These are phyloP conservation scores for Naganishia liquefaciens DNA, from an alignment of 1,284 basidiomycete species.

Conservation along the genomic window DNA sequence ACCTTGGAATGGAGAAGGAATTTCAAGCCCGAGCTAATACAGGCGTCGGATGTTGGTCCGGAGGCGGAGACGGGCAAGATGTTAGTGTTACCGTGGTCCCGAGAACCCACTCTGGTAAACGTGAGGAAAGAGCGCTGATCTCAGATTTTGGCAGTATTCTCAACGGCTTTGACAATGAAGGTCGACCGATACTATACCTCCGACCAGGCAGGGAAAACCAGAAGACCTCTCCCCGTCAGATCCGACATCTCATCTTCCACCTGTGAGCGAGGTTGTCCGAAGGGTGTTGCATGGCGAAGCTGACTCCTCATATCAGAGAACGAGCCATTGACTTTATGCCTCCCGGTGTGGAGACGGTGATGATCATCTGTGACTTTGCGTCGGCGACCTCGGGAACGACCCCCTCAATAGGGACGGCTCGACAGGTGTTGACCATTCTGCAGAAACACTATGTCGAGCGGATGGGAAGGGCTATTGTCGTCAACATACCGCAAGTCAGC, in stretches of 20 bases:
- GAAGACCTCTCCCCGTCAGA: slow-evolving; percentile 69
- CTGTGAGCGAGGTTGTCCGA: slow-evolving; percentile 60
- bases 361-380: slow-evolving; percentile 81
- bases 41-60: slow-evolving; percentile 68
- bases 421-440: slow-evolving; percentile 77
- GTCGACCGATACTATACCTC: slow-evolving; percentile 79
- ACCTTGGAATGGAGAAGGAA: slow-evolving; percentile 80
- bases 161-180: slow-evolving; percentile 78
- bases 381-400: slow-evolving; percentile 75
- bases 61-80: slow-evolving; percentile 84
- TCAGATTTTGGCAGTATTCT: slow-evolving; percentile 61
- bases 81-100: slow-evolving; percentile 59
- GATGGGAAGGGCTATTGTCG: slow-evolving; percentile 78
- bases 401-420: slow-evolving; percentile 73
- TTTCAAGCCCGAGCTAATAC: slow-evolving; percentile 76
- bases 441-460: slow-evolving; percentile 80
- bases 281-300: not conserved
- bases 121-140: not conserved
- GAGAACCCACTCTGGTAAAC: slow-evolving; percentile 9
- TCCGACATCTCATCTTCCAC: slow-evolving; percentile 78
- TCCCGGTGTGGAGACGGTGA: slow-evolving; percentile 72
- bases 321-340: slow-evolving; percentile 84
- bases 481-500: slow-evolving; percentile 68
- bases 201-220: slow-evolving; percentile 81
- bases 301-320: slow-evolving; percentile 59